Percentiles rank a stretch among this genome's conserved stretches.
Evolutionary conservation across 768 basidiomycete species (phyloP).

Genomic region (Polyporus arcularius): DNA sequence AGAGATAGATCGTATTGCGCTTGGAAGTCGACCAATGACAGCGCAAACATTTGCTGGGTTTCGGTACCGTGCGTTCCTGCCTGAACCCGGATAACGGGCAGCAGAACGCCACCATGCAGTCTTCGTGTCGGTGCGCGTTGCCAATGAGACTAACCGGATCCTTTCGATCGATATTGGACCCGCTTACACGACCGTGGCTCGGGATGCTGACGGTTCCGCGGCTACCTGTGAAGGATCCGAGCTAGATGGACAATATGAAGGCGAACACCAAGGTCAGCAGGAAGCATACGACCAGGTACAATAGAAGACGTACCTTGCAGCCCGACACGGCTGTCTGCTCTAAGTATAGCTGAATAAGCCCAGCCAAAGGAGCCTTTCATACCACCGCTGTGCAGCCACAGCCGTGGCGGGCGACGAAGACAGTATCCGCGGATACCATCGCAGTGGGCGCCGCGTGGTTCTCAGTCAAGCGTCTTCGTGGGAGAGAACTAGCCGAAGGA

Average conservation of each 20-base stretch:
- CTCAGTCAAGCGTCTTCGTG: background rate
- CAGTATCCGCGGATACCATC: background rate
- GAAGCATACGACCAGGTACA: background rate
- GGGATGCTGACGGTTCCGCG: background rate
- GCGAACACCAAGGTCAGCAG: background rate
- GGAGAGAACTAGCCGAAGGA: background rate
- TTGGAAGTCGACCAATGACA: background rate
- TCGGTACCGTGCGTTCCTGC: too few species aligned
- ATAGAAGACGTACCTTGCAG: background rate
- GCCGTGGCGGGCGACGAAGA: background rate
- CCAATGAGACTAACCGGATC: too few species aligned
- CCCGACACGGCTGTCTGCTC: background rate
- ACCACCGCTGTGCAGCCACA: background rate
- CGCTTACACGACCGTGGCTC: background rate
- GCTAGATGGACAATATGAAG: background rate
- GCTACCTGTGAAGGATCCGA: background rate
- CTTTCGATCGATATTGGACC: too few species aligned
- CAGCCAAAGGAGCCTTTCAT: background rate
- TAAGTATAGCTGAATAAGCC: background rate
- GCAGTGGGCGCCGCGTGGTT: background rate
- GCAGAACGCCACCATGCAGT: too few species aligned
- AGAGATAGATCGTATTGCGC: background rate
- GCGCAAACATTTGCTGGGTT: too few species aligned
- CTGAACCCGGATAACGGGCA: too few species aligned
- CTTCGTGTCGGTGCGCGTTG: too few species aligned